phyloP scores from a whole-genome alignment of 345 rosid genomes.

The Noccaea bulbosa region DNA sequence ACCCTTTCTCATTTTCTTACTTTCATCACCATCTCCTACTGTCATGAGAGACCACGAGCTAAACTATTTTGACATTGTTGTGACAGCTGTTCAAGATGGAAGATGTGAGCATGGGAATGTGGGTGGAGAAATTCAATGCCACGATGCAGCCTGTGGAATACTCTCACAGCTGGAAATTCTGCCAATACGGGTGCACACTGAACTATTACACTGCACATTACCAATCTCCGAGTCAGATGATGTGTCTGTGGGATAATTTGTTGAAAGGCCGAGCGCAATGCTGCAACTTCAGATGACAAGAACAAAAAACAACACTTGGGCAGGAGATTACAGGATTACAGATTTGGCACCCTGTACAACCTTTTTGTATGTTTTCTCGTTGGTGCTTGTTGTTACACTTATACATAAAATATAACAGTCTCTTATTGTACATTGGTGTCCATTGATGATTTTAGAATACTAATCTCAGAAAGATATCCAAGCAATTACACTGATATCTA shows the following conservation, averaged over 20 bases:
- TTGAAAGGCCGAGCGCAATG: conserved; percentile 72
- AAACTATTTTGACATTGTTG: conserved; percentile 17
- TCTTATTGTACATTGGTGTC: conserved; percentile 36
- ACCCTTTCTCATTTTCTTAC: background rate
- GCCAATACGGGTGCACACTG: conserved; percentile 92
- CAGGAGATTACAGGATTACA: background rate
- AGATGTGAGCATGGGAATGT: conserved; percentile 98
- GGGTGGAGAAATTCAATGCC: conserved; percentile 87
- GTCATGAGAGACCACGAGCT: background rate
- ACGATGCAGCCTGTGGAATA: conserved; percentile 66
- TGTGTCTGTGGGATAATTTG: conserved; percentile 89
- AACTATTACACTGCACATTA: conserved; percentile 92
- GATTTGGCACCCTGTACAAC: background rate
- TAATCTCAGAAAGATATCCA: conserved; percentile 21
- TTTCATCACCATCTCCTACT: conserved; percentile 1
- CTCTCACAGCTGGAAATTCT: conserved; percentile 93
- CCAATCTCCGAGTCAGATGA: conserved; percentile 96
- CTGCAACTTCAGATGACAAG: conserved; percentile 82
- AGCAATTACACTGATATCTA: too few species aligned
- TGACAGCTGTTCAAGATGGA: conserved; percentile 97
- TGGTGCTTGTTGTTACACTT: conserved; percentile 27
- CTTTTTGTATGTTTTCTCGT: background rate
- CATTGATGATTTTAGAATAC: background rate
- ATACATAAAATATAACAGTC: background rate
- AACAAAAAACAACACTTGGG: background rate